These are phyloP conservation scores for Neurospora intermedia DNA, from an alignment of 495 filamentous ascomycete species.

Conservation along the genomic window DNA sequence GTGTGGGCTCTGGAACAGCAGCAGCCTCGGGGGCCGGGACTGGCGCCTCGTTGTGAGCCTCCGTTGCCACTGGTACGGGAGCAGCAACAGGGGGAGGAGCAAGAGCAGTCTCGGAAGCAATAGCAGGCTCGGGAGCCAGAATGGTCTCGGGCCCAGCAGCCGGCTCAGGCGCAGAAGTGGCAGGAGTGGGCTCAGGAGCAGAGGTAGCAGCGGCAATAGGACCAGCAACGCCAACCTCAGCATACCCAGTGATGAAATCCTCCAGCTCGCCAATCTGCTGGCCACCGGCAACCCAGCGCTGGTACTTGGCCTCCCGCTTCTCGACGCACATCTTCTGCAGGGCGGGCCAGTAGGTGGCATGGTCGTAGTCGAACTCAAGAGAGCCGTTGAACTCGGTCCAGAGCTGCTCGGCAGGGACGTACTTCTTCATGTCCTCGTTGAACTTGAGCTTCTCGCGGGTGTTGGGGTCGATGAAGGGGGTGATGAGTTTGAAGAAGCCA, in stretches of 20 bases:
- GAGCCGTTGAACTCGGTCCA: constrained; percentile 56
- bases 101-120: neutral
- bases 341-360: constrained; percentile 80
- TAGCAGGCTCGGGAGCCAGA: neutral
- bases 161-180: neutral
- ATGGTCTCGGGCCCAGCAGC: neutral
- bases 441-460: constrained; percentile 91
- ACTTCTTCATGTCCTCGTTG: constrained; percentile 72
- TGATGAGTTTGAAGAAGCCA: constrained; percentile 91
- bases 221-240: constrained; percentile 12
- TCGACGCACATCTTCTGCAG: constrained; percentile 55
- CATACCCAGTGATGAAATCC: constrained; percentile 47
- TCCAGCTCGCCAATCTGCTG: constrained; percentile 76
- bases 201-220: neutral
- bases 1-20: neutral
- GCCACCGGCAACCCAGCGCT: constrained; percentile 69
- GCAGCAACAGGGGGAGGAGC: neutral
- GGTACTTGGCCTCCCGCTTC: constrained; percentile 44
- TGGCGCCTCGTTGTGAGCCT: neutral
- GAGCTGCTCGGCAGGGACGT: constrained; percentile 69
- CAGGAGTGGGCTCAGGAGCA: neutral
- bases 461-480: constrained; percentile 87
- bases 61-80: neutral
- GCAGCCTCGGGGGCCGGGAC: neutral
- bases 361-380: constrained; percentile 77